A percentile compares a stretch with the other conserved stretches of the same genome.
Conservation (phyloP, 495 filamentous ascomycete genomes). For the Penicillium samsonianum region DNA sequence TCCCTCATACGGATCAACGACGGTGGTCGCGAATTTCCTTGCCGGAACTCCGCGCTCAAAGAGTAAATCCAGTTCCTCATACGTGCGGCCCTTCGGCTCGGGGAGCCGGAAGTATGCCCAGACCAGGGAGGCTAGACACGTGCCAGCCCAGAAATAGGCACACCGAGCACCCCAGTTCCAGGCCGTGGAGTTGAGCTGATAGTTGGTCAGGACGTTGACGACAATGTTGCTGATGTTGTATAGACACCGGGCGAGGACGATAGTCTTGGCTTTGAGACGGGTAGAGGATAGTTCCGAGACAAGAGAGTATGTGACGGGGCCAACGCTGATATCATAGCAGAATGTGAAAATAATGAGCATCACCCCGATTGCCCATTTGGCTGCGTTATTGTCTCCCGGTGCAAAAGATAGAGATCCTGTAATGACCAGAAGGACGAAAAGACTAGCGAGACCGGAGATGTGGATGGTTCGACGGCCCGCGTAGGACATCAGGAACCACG, state of each 20-base stretch:
- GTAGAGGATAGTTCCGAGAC: conserved; percentile 67
- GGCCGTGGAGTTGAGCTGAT: conserved; percentile 63
- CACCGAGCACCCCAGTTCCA: conserved; percentile 69
- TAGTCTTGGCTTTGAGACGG: conserved; percentile 67
- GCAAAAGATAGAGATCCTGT: conserved; percentile 66
- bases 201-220: conserved; percentile 63
- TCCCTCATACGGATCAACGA: conserved; percentile 18
- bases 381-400: conserved; percentile 39
- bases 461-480: conserved; percentile 67
- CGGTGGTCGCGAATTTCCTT: conserved; percentile 13
- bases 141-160: conserved; percentile 69
- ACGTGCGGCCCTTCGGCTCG: conserved; percentile 63
- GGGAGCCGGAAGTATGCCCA: conserved; percentile 69
- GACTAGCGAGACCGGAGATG: conserved; percentile 57
- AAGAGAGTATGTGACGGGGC: conserved; percentile 70
- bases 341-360: conserved; percentile 67
- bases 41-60: conserved; percentile 56
- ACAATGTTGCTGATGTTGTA: conserved; percentile 68
- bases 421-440: conserved; percentile 60
- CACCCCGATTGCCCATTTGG: conserved; percentile 39
- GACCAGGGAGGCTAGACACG: conserved; percentile 61
- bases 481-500: conserved; percentile 65
- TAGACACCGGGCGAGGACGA: conserved; percentile 60
- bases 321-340: conserved; percentile 67
- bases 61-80: conserved; percentile 53